These are phyloP conservation scores for Colletotrichum sp. DNA, from an alignment of 2,329 filamentous ascomycete genomes.

Conservation along the genomic window DNA sequence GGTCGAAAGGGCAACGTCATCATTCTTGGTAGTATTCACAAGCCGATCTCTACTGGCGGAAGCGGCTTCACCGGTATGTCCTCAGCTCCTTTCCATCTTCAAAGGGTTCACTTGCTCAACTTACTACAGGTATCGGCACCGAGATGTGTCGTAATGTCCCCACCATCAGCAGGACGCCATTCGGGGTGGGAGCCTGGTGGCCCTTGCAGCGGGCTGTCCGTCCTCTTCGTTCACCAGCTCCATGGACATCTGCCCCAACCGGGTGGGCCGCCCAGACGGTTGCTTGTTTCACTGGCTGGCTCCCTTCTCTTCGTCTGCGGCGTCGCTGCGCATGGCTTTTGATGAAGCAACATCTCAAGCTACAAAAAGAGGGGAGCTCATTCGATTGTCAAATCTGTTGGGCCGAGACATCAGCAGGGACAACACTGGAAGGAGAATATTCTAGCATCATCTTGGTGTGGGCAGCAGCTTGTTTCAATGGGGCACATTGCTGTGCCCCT, in stretches of 20 bases:
- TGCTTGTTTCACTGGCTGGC: neutral
- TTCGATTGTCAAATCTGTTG: neutral
- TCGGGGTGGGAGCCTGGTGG: neutral
- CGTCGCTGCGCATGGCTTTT: neutral
- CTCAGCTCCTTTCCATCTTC: neutral
- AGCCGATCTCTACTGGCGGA: neutral
- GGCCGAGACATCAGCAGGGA: neutral
- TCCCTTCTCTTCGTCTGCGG: neutral
- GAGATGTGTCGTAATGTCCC: neutral
- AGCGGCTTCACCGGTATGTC: neutral
- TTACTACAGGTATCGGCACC: neutral
- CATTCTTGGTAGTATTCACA: neutral
- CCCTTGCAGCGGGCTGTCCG: neutral
- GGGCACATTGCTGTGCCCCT: neutral
- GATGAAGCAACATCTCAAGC: neutral
- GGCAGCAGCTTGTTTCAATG: neutral
- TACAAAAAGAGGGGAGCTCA: neutral
- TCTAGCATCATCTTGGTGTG: neutral
- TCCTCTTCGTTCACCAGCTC: neutral
- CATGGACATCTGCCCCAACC: neutral
- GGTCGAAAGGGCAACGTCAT: neutral
- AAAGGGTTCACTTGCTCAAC: no score
- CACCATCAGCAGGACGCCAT: neutral
- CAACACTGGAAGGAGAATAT: neutral
- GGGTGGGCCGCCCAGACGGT: neutral